Percentiles rank a stretch among this genome's conserved stretches.
phyloP scores from a whole-genome alignment of 2,329 filamentous ascomycete species.

The Ceratocystis cubensis region DNA sequence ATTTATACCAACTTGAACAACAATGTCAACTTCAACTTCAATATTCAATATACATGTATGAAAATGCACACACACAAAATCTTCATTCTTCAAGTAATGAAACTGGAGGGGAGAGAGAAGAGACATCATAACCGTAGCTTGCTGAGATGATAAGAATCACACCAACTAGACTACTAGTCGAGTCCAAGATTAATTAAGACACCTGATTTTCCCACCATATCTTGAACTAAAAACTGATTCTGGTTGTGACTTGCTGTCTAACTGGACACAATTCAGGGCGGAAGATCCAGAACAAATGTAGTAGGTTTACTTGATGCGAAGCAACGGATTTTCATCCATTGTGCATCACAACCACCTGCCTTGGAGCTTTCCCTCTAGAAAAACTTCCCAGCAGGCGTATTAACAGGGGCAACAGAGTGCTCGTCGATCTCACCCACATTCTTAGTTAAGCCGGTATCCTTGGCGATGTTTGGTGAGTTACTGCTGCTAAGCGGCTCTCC shows the following conservation, averaged over 20 bases:
- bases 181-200: too few species aligned
- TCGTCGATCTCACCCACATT: conserved; percentile 23
- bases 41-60: too few species aligned
- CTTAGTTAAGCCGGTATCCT: conserved; percentile 11
- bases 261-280: too few species aligned
- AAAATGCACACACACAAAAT: too few species aligned
- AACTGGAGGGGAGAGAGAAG: not conserved
- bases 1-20: not conserved
- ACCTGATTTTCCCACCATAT: too few species aligned
- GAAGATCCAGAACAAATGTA: not conserved
- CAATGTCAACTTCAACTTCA: not conserved
- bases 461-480: not conserved
- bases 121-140: not conserved
- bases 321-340: not conserved
- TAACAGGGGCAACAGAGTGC: conserved; percentile 26
- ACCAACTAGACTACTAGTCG: not conserved
- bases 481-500: not conserved
- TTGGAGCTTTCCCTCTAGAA: conserved; percentile 30
- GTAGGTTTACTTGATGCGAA: not conserved
- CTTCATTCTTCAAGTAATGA: too few species aligned
- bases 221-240: too few species aligned
- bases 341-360: not conserved
- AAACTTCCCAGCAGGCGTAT: conserved; percentile 37
- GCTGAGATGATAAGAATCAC: too few species aligned
- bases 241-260: too few species aligned